Percentiles rank a stretch among this genome's conserved stretches.
These are phyloP conservation scores for Tulasnella sp. DNA, from an alignment of 768 basidiomycete species.

Conservation along the genomic window DNA sequence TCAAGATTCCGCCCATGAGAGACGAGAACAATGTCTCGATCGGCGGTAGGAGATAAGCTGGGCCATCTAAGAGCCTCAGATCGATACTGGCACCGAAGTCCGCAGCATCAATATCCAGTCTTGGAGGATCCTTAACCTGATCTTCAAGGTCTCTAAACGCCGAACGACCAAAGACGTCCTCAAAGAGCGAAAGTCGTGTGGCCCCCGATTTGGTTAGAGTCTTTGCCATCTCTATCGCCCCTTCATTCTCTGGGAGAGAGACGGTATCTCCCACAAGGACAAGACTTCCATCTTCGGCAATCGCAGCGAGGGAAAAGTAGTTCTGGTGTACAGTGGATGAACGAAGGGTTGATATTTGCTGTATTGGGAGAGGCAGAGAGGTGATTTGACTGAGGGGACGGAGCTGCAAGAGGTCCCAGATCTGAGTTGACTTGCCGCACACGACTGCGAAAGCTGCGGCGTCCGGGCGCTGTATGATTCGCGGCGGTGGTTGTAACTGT, in stretches of 20 bases:
- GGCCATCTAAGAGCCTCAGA: slow-evolving; percentile 47
- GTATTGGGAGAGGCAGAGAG: slow-evolving; percentile 53
- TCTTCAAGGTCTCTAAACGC: slow-evolving; percentile 39
- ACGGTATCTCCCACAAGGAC: slow-evolving; percentile 57
- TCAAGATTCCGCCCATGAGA: slow-evolving; percentile 34
- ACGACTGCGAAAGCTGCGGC: slow-evolving; percentile 21
- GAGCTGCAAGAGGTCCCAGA: slow-evolving; percentile 37
- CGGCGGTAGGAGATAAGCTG: slow-evolving; percentile 69
- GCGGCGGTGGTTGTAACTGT: not conserved
- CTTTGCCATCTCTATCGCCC: slow-evolving; percentile 28
- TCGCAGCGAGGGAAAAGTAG: slow-evolving; percentile 42
- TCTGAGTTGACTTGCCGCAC: slow-evolving; percentile 21
- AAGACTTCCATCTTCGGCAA: slow-evolving; percentile 55
- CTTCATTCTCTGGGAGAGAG: slow-evolving; percentile 34
- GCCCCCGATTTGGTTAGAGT: slow-evolving; percentile 21
- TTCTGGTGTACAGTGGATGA: slow-evolving; percentile 26
- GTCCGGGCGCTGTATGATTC: not conserved
- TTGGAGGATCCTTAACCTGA: slow-evolving; percentile 19
- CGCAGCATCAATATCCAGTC: slow-evolving; percentile 25
- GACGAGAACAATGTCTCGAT: slow-evolving; percentile 60
- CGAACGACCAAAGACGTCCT: slow-evolving; percentile 81
- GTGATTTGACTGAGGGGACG: slow-evolving; percentile 35
- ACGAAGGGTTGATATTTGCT: slow-evolving; percentile 33
- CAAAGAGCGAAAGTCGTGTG: slow-evolving; percentile 56
- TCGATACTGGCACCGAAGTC: slow-evolving; percentile 29